phyloP scores from a whole-genome alignment of 2,329 filamentous ascomycete genomes.

The Paecilomyces variotii region DNA sequence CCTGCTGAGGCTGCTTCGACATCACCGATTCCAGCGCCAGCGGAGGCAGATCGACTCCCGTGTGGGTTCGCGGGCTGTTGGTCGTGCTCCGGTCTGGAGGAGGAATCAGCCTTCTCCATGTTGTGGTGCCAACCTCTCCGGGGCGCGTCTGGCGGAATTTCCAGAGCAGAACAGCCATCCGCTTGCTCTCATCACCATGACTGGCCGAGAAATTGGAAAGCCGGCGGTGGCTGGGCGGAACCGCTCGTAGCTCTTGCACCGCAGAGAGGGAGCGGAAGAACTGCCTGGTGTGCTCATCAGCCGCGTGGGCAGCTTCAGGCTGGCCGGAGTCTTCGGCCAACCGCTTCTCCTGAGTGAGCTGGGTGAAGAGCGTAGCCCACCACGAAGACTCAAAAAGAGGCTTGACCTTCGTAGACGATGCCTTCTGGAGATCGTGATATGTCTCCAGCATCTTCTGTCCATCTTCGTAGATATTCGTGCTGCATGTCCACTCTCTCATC shows the following conservation, averaged over 20 bases:
- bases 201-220: constrained; percentile 18
- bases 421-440: constrained; percentile 25
- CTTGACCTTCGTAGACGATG: constrained; percentile 32
- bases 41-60: constrained; percentile 28
- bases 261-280: constrained; percentile 36
- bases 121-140: constrained; percentile 34
- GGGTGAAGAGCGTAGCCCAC: constrained; percentile 38
- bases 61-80: constrained; percentile 27
- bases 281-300: constrained; percentile 26
- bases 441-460: constrained; percentile 22
- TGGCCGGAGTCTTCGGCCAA: constrained; percentile 29
- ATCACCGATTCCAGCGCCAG: constrained; percentile 28
- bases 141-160: constrained; percentile 37
- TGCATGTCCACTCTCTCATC: constrained; percentile 37
- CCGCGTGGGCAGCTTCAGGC: constrained; percentile 19
- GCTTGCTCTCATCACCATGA: constrained; percentile 22
- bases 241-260: constrained; percentile 39
- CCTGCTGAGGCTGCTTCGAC: constrained; percentile 20
- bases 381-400: constrained; percentile 38
- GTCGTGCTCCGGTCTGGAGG: constrained; percentile 27
- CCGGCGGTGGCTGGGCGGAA: constrained; percentile 17
- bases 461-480: constrained; percentile 35
- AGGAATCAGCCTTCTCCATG: constrained; percentile 36
- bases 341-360: constrained; percentile 32
- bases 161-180: constrained; percentile 39